Evolutionary conservation across 2,329 filamentous ascomycete species (phyloP).

Genomic region (Pseudocercospora ulei): DNA sequence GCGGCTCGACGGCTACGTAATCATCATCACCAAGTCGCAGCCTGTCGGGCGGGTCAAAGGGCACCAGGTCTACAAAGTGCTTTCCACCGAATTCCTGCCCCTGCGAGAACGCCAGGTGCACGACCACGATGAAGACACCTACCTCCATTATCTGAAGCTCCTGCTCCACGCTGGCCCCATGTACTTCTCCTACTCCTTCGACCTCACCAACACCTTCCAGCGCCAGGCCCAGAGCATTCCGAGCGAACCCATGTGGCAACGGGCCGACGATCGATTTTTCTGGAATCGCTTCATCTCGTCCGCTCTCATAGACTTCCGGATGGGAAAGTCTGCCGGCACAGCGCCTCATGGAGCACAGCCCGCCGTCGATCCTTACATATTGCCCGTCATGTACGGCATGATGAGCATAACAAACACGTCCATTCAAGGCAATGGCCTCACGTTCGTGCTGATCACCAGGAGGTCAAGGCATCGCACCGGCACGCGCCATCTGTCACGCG

Average conservation of each 20-base stretch:
- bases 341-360: conserved; percentile 61
- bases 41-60: conserved; percentile 85
- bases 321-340: conserved; percentile 48
- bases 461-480: conserved; percentile 80
- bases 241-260: conserved; percentile 71
- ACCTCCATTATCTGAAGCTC: conserved; percentile 69
- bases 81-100: conserved; percentile 83
- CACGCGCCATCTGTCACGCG: conserved; percentile 88
- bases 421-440: conserved; percentile 75
- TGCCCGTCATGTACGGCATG: conserved; percentile 95
- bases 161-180: conserved; percentile 77
- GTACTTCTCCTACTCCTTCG: conserved; percentile 97
- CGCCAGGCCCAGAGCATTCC: conserved; percentile 70
- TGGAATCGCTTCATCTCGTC: conserved; percentile 93
- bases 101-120: conserved; percentile 84
- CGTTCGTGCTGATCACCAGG: conserved; percentile 77
- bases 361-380: conserved; percentile 77
- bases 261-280: conserved; percentile 94
- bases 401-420: conserved; percentile 78
- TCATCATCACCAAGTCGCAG: conserved; percentile 89
- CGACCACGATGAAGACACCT: conserved; percentile 89
- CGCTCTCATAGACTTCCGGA: conserved; percentile 82
- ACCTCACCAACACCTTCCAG: conserved; percentile 95
- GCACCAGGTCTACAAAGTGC: conserved; percentile 90
- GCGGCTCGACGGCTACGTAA: conserved; percentile 91